Evolutionary conservation across 2,329 filamentous ascomycete genomes (phyloP).

Genomic region (Aureobasidium sp.): DNA sequence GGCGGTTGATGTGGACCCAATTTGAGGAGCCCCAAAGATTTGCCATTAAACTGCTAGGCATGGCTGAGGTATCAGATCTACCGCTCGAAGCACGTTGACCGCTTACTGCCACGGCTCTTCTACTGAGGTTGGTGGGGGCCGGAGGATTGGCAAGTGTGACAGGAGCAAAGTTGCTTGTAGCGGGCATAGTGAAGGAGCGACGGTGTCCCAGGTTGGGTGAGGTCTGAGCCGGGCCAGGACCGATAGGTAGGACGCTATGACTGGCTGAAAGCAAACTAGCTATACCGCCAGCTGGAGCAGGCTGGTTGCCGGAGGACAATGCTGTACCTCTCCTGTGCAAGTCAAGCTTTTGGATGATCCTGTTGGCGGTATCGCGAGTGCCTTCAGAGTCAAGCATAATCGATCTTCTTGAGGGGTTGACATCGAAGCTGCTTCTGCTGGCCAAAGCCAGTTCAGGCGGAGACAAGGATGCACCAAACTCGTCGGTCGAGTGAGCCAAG

Average conservation of each 20-base stretch:
- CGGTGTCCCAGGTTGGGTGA: constrained; percentile 13
- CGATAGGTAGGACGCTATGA: constrained; percentile 66
- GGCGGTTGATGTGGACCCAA: constrained; percentile 61
- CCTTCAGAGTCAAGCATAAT: constrained; percentile 57
- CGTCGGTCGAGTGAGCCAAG: constrained; percentile 44
- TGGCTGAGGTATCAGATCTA: constrained; percentile 53
- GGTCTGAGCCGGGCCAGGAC: constrained; percentile 28
- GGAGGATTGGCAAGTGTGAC: constrained; percentile 76
- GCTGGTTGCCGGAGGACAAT: constrained; percentile 22
- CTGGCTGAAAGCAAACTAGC: constrained; percentile 79
- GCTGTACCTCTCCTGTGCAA: constrained; percentile 61
- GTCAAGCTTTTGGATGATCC: constrained; percentile 89
- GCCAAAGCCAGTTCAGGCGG: constrained; percentile 50
- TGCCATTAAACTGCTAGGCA: constrained; percentile 80
- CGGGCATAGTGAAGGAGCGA: constrained; percentile 35
- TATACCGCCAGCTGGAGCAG: constrained; percentile 56
- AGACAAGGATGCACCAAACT: constrained; percentile 48
- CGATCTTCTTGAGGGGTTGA: constrained; percentile 32
- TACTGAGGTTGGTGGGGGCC: constrained; percentile 76
- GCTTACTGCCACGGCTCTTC: constrained; percentile 71
- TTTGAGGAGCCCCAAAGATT: constrained; percentile 90
- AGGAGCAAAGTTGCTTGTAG: constrained; percentile 63
- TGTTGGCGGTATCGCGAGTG: constrained; percentile 69
- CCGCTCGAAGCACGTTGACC: constrained; percentile 60
- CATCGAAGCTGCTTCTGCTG: constrained; percentile 64